A percentile compares a stretch with the other conserved stretches of the same genome.
phyloP scores from a whole-genome alignment of 768 basidiomycete genomes.

The Tylopilus rubrobrunneus region DNA sequence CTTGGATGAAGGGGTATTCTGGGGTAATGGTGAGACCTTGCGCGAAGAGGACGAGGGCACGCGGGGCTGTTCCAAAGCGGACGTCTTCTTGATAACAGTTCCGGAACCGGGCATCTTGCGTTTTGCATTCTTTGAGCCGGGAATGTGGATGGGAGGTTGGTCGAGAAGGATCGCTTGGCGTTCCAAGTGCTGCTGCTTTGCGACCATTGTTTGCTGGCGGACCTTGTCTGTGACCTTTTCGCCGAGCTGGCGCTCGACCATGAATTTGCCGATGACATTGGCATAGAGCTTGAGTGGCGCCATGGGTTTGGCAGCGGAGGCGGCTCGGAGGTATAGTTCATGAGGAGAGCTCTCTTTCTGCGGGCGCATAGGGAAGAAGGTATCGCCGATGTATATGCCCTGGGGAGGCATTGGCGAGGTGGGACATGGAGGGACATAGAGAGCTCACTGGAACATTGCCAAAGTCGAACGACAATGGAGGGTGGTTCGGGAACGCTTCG shows the following conservation, averaged over 20 bases:
- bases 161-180: conserved; percentile 44
- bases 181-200: conserved; percentile 47
- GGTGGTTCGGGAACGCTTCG: conserved; percentile 42
- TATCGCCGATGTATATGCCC: conserved; percentile 65
- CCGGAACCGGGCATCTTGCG: conserved; percentile 35
- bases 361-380: conserved; percentile 58
- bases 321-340: conserved; percentile 69
- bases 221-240: conserved; percentile 39
- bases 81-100: conserved; percentile 23
- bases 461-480: conserved; percentile 58
- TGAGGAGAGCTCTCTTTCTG: conserved; percentile 54
- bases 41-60: conserved; percentile 30
- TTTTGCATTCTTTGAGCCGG: conserved; percentile 39
- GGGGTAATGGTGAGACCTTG: conserved; percentile 29
- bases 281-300: conserved; percentile 71
- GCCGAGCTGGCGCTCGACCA: conserved; percentile 59
- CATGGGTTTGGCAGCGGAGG: conserved; percentile 53
- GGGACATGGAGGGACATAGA: background rate
- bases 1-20: conserved; percentile 16
- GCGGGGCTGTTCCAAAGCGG: conserved; percentile 29
- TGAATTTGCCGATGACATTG: conserved; percentile 69
- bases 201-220: conserved; percentile 44
- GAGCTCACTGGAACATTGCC: conserved; percentile 53
- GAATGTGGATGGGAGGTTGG: conserved; percentile 29
- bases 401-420: conserved; percentile 21